Base-by-base conservation (phyloP, 1,284 basidiomycete genomes). In the Naganishia albida region DNA sequence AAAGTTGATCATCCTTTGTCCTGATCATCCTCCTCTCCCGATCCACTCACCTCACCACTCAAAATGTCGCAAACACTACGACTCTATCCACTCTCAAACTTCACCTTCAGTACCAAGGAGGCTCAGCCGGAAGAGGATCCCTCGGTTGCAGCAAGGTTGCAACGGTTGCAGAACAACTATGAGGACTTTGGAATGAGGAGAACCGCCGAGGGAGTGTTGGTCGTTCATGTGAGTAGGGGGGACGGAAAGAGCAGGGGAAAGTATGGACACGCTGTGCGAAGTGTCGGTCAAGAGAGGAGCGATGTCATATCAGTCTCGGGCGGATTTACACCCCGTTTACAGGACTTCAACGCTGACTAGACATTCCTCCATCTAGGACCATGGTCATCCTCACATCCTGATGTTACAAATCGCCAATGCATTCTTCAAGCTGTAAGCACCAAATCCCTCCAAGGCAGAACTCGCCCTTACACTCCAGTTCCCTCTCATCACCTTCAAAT, bases 391-490 rank as follows among this genome's bases (percentile, higher is more conserved):
- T 2, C 95, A 98, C 75, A 90, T 98, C 68, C 86, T 99, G 70
- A 95, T 98, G 87, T 85, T 98, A 16, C 95, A 98, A 78, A 96
- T 99, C 74, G 95, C 93, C 39, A 97, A 97, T 76, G 93, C 93
- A 20, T 99, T 97, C 80, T 98, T 97, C 85, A 98, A 98, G 79
- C 85, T 98, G 92, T 93, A 73, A 74, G 90, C 39, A 38, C 18
- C 16, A 39, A 23, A 20, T 40, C 30, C 20, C 6, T 40, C 52
- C 25, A 30, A 53, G 7, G 7, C 15, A 1, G 3, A 10, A 6
- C 48, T 23, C 20, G 1, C 23, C 23, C 42, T 18, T 18, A 20
- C 44, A n/a, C 43, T n/a, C 13, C 30, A 3, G 38, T 8, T 25
- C 54, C 30, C 54, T 25, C 25, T 40, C 23, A 42, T 39, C 39